phyloP scores from a whole-genome alignment of 176 grass and related monocot genomes.

The Oryza nivara region DNA sequence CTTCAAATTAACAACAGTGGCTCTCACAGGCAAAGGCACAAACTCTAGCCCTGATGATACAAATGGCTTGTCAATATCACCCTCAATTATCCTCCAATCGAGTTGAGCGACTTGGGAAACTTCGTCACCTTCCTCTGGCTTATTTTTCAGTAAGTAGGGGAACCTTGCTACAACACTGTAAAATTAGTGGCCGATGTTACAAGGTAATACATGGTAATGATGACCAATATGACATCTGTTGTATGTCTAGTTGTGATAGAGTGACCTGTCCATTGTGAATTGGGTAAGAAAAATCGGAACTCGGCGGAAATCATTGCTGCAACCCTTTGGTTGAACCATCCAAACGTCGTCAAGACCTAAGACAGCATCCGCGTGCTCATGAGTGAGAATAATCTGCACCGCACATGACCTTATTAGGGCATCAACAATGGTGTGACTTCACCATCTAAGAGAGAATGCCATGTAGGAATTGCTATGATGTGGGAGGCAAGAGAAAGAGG shows the following conservation, averaged over 20 bases:
- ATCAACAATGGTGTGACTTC: too few species aligned
- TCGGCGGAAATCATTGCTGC: slow-evolving; percentile 43
- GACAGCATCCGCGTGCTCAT: slow-evolving; percentile 88
- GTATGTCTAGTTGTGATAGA: not conserved
- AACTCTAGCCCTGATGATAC: slow-evolving; percentile 70
- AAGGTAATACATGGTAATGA: not conserved
- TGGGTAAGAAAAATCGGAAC: slow-evolving; percentile 79
- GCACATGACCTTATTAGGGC: not conserved
- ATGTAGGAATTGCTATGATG: too few species aligned
- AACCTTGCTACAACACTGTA: slow-evolving; percentile 71
- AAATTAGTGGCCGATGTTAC: not conserved
- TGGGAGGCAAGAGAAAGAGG: too few species aligned
- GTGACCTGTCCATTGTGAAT: slow-evolving; percentile 84
- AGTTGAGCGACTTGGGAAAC: slow-evolving; percentile 48
- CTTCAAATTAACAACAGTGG: not conserved
- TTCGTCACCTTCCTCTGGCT: slow-evolving; percentile 62
- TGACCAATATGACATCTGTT: not conserved
- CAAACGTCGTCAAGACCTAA: slow-evolving; percentile 88
- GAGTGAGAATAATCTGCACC: slow-evolving; percentile 91
- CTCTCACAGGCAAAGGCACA: slow-evolving; percentile 77
- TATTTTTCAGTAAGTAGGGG: slow-evolving; percentile 63
- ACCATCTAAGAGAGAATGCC: too few species aligned
- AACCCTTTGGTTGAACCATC: slow-evolving; percentile 50
- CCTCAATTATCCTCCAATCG: slow-evolving; percentile 84
- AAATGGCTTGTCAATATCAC: slow-evolving; percentile 61